Conservation (phyloP, 2,329 filamentous ascomycete species). For the Sphaerulina vaccinii region DNA sequence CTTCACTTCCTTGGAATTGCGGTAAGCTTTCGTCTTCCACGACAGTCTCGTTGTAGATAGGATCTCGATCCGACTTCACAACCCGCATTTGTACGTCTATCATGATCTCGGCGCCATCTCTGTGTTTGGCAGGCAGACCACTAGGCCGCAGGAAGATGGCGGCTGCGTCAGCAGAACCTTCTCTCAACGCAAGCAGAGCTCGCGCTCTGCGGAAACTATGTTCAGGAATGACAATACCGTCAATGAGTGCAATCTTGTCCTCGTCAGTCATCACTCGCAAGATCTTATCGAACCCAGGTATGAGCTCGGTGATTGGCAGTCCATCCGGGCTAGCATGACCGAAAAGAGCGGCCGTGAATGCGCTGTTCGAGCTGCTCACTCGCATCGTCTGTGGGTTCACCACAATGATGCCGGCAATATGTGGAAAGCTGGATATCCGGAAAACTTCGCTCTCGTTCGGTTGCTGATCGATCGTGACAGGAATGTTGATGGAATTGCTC, state of each 20-base stretch:
- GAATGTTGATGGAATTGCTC: slow-evolving; percentile 74
- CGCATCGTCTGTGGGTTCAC: slow-evolving; percentile 74
- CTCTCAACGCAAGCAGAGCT: slow-evolving; percentile 76
- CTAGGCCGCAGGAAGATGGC: slow-evolving; percentile 79
- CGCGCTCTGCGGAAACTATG: slow-evolving; percentile 90
- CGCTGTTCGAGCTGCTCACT: slow-evolving; percentile 90
- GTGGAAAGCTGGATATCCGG: slow-evolving; percentile 88
- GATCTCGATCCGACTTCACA: slow-evolving; percentile 77
- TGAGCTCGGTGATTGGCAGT: slow-evolving; percentile 71
- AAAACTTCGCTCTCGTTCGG: slow-evolving; percentile 69
- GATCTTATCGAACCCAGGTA: slow-evolving; percentile 84
- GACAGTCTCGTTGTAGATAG: slow-evolving; percentile 60
- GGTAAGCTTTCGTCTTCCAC: slow-evolving; percentile 61
- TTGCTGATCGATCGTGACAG: slow-evolving; percentile 74
- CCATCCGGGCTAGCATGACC: slow-evolving; percentile 83
- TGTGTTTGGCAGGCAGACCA: slow-evolving; percentile 80
- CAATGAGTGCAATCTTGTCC: slow-evolving; percentile 76
- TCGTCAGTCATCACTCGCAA: slow-evolving; percentile 79
- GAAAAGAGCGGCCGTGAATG: slow-evolving; percentile 89
- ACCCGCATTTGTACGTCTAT: slow-evolving; percentile 97
- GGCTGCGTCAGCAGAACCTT: slow-evolving; percentile 74
- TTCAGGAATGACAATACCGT: slow-evolving; percentile 96
- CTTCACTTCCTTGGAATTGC: slow-evolving; percentile 62
- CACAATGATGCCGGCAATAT: slow-evolving; percentile 96
- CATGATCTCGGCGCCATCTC: slow-evolving; percentile 87